Evolutionary conservation across 495 filamentous ascomycete species (phyloP), one percentile per base, ranked within the genome.

Genomic region (Penicillium paxilli): DNA sequence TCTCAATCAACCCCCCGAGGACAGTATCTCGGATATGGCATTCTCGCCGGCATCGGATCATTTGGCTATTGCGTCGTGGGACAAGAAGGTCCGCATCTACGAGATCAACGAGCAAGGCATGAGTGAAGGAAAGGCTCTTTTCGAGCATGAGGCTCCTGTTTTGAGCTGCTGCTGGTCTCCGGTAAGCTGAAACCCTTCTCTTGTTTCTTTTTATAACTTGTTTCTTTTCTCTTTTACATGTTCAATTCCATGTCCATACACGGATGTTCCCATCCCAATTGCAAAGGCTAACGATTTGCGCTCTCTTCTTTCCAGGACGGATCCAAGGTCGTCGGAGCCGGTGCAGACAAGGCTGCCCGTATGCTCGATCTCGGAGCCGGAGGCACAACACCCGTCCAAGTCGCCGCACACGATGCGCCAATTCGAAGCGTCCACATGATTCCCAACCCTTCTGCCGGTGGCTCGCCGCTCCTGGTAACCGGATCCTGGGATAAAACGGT

Each of bases 401-500:
- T 94, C 24, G 89, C 89, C 26, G 84, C 78, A 14, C 91, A 96
- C 70, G 90, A 91, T 54, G 80, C 85, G 40, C 89, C 93, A 2
- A 86, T 98, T 57, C 83, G 85, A 55, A 85, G 79, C 66, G 87
- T 88, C 37, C 85, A 90, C 44, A 92, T 92, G 77, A 87, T 93
- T 60, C 67, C 72, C 50, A 76, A 74, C 51, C 73, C 73, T 21
- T 44, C 57, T 6, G 62, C 78, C 82, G 61, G 78, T 68, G 50
- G 81, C 74, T 46, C 75, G 68, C 50, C 87, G 76, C 58, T 94
- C 66, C 78, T 96, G 25, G 85, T 92, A 21, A 94, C 93, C 1
- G 93, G 93, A 30, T 92, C 88, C 2, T 98, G 93, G 93, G 93
- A 98, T 74, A 95, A 94, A 77, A 94, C 86, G 1, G 75, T 98